Conservation (phyloP, 2,329 filamentous ascomycete species). For the Clarireedia monteithiana region DNA sequence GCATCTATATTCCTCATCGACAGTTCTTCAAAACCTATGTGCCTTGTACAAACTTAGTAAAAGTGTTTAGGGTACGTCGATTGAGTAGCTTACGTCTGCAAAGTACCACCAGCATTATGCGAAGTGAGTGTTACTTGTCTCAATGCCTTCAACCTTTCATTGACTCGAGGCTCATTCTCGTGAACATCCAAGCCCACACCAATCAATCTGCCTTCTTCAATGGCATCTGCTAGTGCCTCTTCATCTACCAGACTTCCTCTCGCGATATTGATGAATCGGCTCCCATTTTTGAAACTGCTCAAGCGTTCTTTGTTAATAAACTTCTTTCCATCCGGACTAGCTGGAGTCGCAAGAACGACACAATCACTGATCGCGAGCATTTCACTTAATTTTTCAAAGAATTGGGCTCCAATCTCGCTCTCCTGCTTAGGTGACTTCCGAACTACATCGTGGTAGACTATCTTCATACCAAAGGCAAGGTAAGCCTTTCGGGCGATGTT, state of each 20-base stretch:
- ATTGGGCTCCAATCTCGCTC: slow-evolving; percentile 42
- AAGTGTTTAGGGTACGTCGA: neutral
- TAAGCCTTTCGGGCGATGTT: slow-evolving; percentile 51
- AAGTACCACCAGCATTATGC: slow-evolving; percentile 59
- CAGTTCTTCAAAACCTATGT: slow-evolving; percentile 55
- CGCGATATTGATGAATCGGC: slow-evolving; percentile 58
- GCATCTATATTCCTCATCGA: slow-evolving; percentile 60
- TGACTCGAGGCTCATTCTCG: slow-evolving; percentile 44
- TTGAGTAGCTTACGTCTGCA: slow-evolving; percentile 41
- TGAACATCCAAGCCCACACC: slow-evolving; percentile 58
- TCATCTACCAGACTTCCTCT: slow-evolving; percentile 59
- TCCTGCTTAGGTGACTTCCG: slow-evolving; percentile 31
- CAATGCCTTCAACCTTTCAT: slow-evolving; percentile 21
- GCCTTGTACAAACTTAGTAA: slow-evolving; percentile 14
- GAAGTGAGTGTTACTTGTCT: slow-evolving; percentile 47
- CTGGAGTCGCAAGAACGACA: slow-evolving; percentile 53
- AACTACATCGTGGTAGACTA: slow-evolving; percentile 54
- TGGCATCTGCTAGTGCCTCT: slow-evolving; percentile 50
- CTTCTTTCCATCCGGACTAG: slow-evolving; percentile 36
- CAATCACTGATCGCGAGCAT: slow-evolving; percentile 50
- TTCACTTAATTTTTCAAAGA: slow-evolving; percentile 42
- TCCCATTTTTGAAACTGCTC: slow-evolving; percentile 43
- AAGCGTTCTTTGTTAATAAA: slow-evolving; percentile 44
- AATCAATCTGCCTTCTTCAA: slow-evolving; percentile 43
- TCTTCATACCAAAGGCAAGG: slow-evolving; percentile 56